Evolutionary conservation across 176 grass and related monocot genomes (phyloP).

Genomic region (Chrysopogon serrulatus): DNA sequence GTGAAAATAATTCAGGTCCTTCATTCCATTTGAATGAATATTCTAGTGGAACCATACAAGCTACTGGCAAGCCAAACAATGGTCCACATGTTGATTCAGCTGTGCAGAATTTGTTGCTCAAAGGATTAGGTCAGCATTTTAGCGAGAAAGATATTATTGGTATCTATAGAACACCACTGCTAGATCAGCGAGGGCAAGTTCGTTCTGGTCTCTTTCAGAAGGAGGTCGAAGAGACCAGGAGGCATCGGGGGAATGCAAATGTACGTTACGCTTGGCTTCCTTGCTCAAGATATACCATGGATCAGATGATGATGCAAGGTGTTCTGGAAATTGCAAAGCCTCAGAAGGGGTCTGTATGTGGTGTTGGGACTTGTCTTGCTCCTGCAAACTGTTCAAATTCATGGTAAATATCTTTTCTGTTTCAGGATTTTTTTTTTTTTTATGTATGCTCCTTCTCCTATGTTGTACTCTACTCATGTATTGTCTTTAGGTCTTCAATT

Average conservation of each 20-base stretch:
- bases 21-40: constrained; percentile 4
- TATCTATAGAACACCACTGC: constrained; percentile 67
- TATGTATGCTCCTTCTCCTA: background rate
- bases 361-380: constrained; percentile 74
- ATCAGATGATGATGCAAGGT: constrained; percentile 64
- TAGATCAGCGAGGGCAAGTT: constrained; percentile 47
- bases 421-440: background rate
- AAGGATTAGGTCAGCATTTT: constrained; percentile 53
- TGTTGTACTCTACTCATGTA: background rate
- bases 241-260: constrained; percentile 71
- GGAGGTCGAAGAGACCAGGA: constrained; percentile 54
- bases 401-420: constrained; percentile 55
- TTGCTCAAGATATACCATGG: constrained; percentile 55
- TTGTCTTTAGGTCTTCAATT: background rate
- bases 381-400: constrained; percentile 60
- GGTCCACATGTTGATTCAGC: constrained; percentile 22
- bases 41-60: constrained; percentile 12
- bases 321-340: constrained; percentile 47
- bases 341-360: constrained; percentile 34
- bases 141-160: constrained; percentile 56
- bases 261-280: constrained; percentile 81
- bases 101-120: constrained; percentile 57
- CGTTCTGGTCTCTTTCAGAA: constrained; percentile 61
- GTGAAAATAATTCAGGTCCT: constrained; percentile 36
- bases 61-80: constrained; percentile 8